Evolutionary conservation across 768 basidiomycete species (phyloP).

Genomic region (Russula foetens): DNA sequence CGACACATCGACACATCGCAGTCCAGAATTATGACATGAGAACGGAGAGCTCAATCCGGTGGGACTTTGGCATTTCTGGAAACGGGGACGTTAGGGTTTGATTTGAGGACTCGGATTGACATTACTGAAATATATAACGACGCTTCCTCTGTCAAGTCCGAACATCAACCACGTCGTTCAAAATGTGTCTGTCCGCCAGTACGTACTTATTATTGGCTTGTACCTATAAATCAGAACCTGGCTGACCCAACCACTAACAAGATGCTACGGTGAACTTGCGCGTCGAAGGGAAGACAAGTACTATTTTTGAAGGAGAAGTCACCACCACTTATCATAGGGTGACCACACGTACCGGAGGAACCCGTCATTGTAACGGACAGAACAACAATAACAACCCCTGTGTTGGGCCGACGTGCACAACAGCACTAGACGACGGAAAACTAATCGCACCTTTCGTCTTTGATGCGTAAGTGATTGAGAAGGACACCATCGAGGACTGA

Average conservation of each 20-base stretch:
- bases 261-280: not conserved
- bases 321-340: slow-evolving; percentile 18
- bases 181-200: too few relatives aligned
- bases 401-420: slow-evolving; percentile 36
- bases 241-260: not conserved
- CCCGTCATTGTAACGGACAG: slow-evolving; percentile 38
- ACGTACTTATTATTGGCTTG: too few relatives aligned
- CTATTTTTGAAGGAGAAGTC: not conserved
- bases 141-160: too few relatives aligned
- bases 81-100: too few relatives aligned
- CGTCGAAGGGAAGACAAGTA: not conserved
- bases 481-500: not conserved
- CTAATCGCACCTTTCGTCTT: not conserved
- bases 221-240: too few relatives aligned
- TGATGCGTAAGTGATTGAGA: not conserved
- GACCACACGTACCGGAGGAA: slow-evolving; percentile 32
- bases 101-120: too few relatives aligned
- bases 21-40: too few relatives aligned
- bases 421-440: slow-evolving; percentile 36
- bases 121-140: too few relatives aligned
- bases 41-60: too few relatives aligned
- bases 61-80: too few relatives aligned
- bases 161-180: too few relatives aligned
- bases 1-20: too few relatives aligned
- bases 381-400: slow-evolving; percentile 29